Conservation (phyloP, 2,329 filamentous ascomycete genomes). For the Teratosphaeria zuluensis region DNA sequence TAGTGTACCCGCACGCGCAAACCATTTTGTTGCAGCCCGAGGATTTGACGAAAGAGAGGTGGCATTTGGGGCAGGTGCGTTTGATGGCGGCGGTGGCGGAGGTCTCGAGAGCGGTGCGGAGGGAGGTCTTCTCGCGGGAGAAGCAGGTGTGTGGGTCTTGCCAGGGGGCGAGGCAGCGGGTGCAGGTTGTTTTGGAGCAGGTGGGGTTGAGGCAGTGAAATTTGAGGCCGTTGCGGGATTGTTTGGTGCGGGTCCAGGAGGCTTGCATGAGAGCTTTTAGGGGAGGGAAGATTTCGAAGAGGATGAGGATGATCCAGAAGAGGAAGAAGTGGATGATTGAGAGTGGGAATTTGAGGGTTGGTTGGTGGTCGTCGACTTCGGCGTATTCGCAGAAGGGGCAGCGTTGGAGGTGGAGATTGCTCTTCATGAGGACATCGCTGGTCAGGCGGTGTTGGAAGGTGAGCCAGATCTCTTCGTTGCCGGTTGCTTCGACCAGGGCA, state of each 20-base stretch:
- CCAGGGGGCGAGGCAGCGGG: constrained; percentile 75
- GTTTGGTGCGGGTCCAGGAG: constrained; percentile 53
- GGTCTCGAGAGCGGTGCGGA: constrained; percentile 83
- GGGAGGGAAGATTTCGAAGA: constrained; percentile 6
- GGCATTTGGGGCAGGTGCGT: constrained; percentile 84
- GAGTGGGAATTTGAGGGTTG: constrained; percentile 14
- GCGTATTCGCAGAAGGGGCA: constrained; percentile 91
- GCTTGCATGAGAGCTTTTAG: constrained; percentile 11
- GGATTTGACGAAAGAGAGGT: constrained; percentile 84
- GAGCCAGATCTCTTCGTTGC: constrained; percentile 60
- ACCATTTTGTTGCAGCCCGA: constrained; percentile 95
- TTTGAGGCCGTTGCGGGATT: constrained; percentile 60
- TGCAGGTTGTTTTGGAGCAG: constrained; percentile 65
- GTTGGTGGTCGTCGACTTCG: constrained; percentile 56
- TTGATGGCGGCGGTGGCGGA: constrained; percentile 92
- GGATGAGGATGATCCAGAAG: constrained; percentile 25
- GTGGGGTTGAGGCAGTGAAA: constrained; percentile 65
- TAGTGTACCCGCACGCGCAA: constrained; percentile 90
- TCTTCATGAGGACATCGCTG: constrained; percentile 64
- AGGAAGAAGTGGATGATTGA: constrained; percentile 42
- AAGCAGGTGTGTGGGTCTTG: constrained; percentile 82
- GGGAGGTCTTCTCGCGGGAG: constrained; percentile 68
- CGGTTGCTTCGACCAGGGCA: constrained; percentile 60
- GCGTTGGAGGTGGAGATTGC: constrained; percentile 63
- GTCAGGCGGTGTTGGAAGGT: constrained; percentile 73